These are phyloP conservation scores for Curvularia spicifera DNA, from an alignment of 2,329 filamentous ascomycete genomes.

Conservation along the genomic window DNA sequence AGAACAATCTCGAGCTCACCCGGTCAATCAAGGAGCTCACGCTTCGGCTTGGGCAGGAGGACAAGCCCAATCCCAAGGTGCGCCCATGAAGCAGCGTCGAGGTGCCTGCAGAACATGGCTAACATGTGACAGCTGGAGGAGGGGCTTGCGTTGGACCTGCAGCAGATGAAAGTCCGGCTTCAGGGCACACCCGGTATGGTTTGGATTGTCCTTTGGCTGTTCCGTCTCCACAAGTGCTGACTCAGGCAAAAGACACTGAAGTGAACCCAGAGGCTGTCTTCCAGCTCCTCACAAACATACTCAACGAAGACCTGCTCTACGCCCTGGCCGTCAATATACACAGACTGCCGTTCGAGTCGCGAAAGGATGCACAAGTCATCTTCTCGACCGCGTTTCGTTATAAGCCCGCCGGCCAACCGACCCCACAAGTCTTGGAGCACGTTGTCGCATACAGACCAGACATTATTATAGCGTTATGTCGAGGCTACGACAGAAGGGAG, in stretches of 20 bases:
- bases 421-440: constrained; percentile 86
- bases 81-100: constrained; percentile 9
- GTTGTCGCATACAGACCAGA: constrained; percentile 86
- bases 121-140: constrained; percentile 70
- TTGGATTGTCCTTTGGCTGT: not conserved
- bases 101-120: constrained; percentile 21
- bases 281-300: constrained; percentile 80
- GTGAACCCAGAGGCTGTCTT: constrained; percentile 86
- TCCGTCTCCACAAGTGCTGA: constrained; percentile 20
- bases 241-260: constrained; percentile 73
- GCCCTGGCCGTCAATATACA: constrained; percentile 82
- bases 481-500: constrained; percentile 87
- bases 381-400: constrained; percentile 95
- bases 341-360: constrained; percentile 89
- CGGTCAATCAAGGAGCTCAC: constrained; percentile 69
- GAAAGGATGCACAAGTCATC: constrained; percentile 94
- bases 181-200: constrained; percentile 85
- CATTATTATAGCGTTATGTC: constrained; percentile 85
- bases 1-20: constrained; percentile 67
- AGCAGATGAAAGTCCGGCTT: constrained; percentile 89
- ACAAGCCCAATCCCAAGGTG: constrained; percentile 65
- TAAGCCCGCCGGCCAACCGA: constrained; percentile 72
- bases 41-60: constrained; percentile 61
- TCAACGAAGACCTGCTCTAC: constrained; percentile 88
- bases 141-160: constrained; percentile 82